phyloP scores from a whole-genome alignment of 2,329 filamentous ascomycete genomes.

The Magnaporthiopsis rhizophila region DNA sequence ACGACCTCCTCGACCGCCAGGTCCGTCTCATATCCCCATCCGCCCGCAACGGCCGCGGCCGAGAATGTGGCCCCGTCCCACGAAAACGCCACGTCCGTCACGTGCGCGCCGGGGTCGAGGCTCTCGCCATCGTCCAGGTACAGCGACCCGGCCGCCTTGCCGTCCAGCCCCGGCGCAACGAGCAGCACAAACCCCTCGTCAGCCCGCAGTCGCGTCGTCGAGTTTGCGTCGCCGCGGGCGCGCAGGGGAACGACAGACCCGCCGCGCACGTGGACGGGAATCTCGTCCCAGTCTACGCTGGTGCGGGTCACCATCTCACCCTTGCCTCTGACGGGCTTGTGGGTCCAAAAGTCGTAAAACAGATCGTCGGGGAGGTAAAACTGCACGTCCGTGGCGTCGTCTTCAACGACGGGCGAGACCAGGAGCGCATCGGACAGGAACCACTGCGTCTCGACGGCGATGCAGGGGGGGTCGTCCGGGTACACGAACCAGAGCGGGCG shows the following conservation, averaged over 20 bases:
- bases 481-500: constrained; percentile 69
- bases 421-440: constrained; percentile 41
- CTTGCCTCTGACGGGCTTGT: constrained; percentile 31
- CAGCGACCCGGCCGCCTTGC: constrained; percentile 50
- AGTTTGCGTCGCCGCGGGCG: constrained; percentile 49
- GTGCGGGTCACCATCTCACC: constrained; percentile 31
- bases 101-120: constrained; percentile 23
- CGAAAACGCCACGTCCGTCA: not conserved
- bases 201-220: constrained; percentile 50
- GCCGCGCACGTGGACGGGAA: constrained; percentile 64
- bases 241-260: constrained; percentile 61
- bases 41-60: not conserved
- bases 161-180: constrained; percentile 47
- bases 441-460: constrained; percentile 39
- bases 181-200: constrained; percentile 60
- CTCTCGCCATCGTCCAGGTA: constrained; percentile 74
- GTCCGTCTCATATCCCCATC: constrained; percentile 4
- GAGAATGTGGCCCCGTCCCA: constrained; percentile 4
- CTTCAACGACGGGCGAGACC: constrained; percentile 38
- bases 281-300: constrained; percentile 51
- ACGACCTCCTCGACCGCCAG: constrained; percentile 5
- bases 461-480: constrained; percentile 39
- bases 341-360: constrained; percentile 41
- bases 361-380: constrained; percentile 41
- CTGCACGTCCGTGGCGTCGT: constrained; percentile 33